Evolutionary conservation across 2,329 filamentous ascomycete species (phyloP).

Genomic region (Penicillium sp.): DNA sequence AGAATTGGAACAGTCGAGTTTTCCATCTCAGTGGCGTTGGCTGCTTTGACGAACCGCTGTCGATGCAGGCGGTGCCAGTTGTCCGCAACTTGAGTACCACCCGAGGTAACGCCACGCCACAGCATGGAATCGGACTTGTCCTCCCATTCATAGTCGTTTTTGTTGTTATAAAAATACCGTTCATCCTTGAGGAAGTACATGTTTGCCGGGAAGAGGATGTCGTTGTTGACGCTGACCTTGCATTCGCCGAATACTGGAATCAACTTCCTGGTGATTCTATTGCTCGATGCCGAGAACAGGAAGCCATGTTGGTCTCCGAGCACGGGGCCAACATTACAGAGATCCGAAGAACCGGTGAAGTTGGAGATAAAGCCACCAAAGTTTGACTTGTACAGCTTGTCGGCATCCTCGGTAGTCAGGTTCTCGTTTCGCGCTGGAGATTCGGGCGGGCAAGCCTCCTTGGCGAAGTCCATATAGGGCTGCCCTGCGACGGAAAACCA

Average conservation of each 20-base stretch:
- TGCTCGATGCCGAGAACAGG: constrained; percentile 61
- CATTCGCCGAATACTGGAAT: constrained; percentile 71
- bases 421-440: constrained; percentile 60
- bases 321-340: constrained; percentile 70
- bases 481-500: constrained; percentile 54
- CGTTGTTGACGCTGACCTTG: constrained; percentile 71
- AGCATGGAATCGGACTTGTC: constrained; percentile 60
- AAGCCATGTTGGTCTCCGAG: constrained; percentile 67
- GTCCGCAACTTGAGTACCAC: constrained; percentile 57
- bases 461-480: constrained; percentile 64
- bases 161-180: constrained; percentile 62
- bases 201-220: constrained; percentile 70
- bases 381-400: constrained; percentile 55
- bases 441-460: constrained; percentile 61
- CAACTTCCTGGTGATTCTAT: constrained; percentile 41
- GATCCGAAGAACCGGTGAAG: constrained; percentile 62
- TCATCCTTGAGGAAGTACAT: constrained; percentile 67
- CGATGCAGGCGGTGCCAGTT: constrained; percentile 45
- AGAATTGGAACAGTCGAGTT: constrained; percentile 31
- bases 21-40: constrained; percentile 40
- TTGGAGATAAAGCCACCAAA: constrained; percentile 66
- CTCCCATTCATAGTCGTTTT: constrained; percentile 62
- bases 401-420: constrained; percentile 48
- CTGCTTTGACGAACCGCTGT: constrained; percentile 41
- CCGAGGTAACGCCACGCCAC: constrained; percentile 70